These are phyloP conservation scores for Cantharellus cinnabarinus DNA, from an alignment of 768 basidiomycete species.

Conservation along the genomic window DNA sequence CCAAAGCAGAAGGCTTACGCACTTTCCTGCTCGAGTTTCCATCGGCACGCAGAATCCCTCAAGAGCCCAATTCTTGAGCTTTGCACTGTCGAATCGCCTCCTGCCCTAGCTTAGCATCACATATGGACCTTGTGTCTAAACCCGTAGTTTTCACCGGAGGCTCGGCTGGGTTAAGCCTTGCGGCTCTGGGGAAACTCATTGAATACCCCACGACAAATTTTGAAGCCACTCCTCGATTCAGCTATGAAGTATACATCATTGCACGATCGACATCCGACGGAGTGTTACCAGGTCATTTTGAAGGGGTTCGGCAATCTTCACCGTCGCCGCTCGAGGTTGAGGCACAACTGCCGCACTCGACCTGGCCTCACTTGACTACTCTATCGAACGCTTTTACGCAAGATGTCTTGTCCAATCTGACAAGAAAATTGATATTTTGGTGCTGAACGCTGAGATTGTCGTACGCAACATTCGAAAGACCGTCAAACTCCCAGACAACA, in stretches of 20 bases:
- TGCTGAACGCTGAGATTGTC: slow-evolving; percentile 7
- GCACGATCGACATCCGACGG: neutral
- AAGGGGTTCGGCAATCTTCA: neutral
- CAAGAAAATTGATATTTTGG: slow-evolving; percentile 3
- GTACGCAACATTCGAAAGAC: neutral
- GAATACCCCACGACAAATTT: too few species aligned
- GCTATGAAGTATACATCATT: neutral
- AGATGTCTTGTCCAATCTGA: slow-evolving; percentile 1
- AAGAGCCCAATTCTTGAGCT: too few species aligned
- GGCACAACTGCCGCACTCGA: neutral
- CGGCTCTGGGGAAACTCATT: neutral
- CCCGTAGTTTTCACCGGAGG: neutral
- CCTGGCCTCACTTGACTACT: slow-evolving; percentile 1
- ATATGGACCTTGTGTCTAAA: too few species aligned
- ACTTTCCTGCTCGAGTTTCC: too few species aligned
- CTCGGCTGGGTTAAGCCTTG: neutral
- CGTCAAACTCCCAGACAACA: neutral
- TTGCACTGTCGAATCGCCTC: too few species aligned
- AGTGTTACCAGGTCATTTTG: neutral
- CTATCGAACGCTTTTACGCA: slow-evolving; percentile 4
- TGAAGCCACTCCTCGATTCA: neutral
- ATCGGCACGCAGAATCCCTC: too few species aligned
- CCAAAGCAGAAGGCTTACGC: too few species aligned
- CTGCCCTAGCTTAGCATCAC: too few species aligned
- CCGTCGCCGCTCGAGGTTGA: slow-evolving; percentile 1